Base-by-base conservation (phyloP, 1,284 basidiomycete genomes). In the Cystobasidium slooffiae region DNA sequence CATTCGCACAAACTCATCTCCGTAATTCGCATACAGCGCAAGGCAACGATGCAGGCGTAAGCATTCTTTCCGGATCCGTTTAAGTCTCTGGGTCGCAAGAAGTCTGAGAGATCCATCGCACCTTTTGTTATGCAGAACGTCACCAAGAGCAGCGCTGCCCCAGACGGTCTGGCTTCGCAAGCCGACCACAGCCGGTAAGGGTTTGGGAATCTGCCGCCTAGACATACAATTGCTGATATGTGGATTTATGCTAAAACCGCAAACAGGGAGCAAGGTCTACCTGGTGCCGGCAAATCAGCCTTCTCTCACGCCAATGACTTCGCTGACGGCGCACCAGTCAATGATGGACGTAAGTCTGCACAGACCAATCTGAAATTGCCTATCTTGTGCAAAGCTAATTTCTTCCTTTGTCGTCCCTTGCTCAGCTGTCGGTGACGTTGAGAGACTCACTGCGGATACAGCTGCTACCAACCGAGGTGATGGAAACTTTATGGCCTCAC, bases 281-380 rank as follows among this genome's bases (percentile, higher is more conserved):
- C 68, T 16, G 58, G 68, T 14, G 46, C n/a, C 12, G 58, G 46
- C 56, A 72, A 72, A 61, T 8, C 31, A 3, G 61, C 61, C 22
- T 63, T 64, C 51, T 63, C 59, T 8, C 69, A 72, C 46, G 69
- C 58, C 9, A 51, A 53, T 4, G 69, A 72, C 44, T 72, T 72
- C 47, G 69, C 41, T 14, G 69, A 55, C 39, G 49, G 39, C 14
- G 56, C 69, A 49, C 43, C 58, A 46, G 61, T 39, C 14, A 47
- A 63, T 49, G 61, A 63, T n/a, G 61, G 61, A 46, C 61, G 61
- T 63, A 44, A 63, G 61, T 63, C 20, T 20, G 20, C 49, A 20
- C 20, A 6, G 2, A 16, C 1, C 16, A 59, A 22, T 22, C 24
- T 3, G 20, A 22, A 53, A 14, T n/a, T 9, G 3, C 24, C 9